These are phyloP conservation scores for Monosporascus sp. DNA, from an alignment of 2,329 filamentous ascomycete genomes.

Conservation along the genomic window DNA sequence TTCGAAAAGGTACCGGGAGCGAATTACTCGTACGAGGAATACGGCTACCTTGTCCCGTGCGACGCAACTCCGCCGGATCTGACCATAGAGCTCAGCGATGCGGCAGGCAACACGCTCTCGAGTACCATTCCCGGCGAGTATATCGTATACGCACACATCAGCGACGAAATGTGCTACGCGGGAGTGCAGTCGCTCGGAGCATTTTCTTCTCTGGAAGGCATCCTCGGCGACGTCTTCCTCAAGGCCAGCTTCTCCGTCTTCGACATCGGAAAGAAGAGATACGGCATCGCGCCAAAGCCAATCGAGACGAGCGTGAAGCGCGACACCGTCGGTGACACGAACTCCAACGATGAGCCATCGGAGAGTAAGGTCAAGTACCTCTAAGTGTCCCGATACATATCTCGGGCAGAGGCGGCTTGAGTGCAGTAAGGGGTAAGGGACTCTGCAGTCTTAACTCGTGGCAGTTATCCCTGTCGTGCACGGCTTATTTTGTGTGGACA, in stretches of 20 bases:
- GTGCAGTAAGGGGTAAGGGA: background rate
- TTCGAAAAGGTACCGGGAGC: constrained; percentile 51
- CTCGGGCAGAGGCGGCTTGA: background rate
- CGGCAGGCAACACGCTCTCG: constrained; percentile 36
- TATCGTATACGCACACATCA: constrained; percentile 49
- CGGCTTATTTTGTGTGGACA: background rate
- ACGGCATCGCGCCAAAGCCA: constrained; percentile 38
- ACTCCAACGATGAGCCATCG: background rate
- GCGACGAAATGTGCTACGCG: constrained; percentile 61
- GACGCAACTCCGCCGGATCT: constrained; percentile 51
- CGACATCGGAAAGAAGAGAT: constrained; percentile 44
- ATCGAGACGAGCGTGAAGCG: constrained; percentile 20
- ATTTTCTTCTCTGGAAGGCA: constrained; percentile 49
- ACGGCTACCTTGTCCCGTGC: constrained; percentile 56
- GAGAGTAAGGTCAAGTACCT: background rate
- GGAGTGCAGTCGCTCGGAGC: constrained; percentile 59
- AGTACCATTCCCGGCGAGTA: constrained; percentile 50
- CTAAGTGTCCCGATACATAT: too few relatives aligned
- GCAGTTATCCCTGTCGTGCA: background rate
- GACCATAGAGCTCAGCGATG: constrained; percentile 46
- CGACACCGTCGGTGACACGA: background rate
- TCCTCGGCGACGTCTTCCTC: constrained; percentile 75
- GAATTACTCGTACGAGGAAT: constrained; percentile 38
- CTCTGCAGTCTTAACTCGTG: background rate
- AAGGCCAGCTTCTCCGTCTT: constrained; percentile 74